Base-by-base conservation (phyloP, 2,329 filamentous ascomycete species). In the Aureobasidium leucospermi region DNA sequence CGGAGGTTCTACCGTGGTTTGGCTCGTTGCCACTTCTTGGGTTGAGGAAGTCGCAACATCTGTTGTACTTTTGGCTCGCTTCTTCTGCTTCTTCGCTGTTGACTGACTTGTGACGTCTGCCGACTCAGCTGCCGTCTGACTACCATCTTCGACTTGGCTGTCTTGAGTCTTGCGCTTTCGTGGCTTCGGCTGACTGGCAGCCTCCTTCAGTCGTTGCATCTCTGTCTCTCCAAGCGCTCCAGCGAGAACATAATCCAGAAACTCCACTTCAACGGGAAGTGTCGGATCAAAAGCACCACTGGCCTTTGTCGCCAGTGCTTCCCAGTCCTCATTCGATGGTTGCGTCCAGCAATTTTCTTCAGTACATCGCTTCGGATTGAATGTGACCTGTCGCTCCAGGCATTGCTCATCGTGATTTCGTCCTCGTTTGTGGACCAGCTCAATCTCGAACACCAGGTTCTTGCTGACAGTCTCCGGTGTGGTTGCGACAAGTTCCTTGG, bases 251-350 rank as follows among this genome's bases (percentile, higher is more conserved):
- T 69, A 73, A 10, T 67, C 63, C 0, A 72, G 68, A 13, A 76
- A 66, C 42, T 73, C 71, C n/a, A 66, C 68, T 32, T 75, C 71
- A 3, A 76, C 68, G 5, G 65, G 66, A 43, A 69, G 49, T 1
- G 59, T 51, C 2, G 71, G 69, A 49, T 75, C 69, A 36, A 72
- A 75, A 6, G 63, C 64, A 0, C 65, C 65, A 15, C 67, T 65
- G n/a, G 68, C 65, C 19, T 71, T 69, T 1, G 63, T 68, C 8
- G 66, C 68, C 42, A 69, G 68, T 15, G 68, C 65, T 23, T 59
- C 57, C 65, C 67, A 68, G 59, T 68, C 64, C 32, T 70, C 68
- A 7, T 63, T 64, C 0, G 58, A 42, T 19, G 68, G 65, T 19
- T 62, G 42, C 28, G 42, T 43, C 32, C 49, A 53, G 15, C 29